Evolutionary conservation across 805 yeast genomes (phyloP).

Genomic region (Lachancea kluyveri): DNA sequence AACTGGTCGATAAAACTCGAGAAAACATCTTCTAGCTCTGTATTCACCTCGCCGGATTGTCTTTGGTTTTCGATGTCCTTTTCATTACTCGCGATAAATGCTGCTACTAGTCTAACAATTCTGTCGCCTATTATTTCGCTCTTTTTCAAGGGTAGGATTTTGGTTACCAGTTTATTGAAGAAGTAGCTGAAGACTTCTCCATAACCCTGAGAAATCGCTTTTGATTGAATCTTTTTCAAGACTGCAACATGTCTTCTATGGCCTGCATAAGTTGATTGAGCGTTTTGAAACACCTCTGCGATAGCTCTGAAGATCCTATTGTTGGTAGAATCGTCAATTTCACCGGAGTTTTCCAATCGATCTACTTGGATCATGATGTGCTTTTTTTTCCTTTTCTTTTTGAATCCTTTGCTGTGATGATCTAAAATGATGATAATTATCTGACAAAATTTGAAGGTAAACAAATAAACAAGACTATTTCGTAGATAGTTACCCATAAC

Average conservation of each 20-base stretch:
- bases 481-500: too few relatives aligned
- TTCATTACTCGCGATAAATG: conserved; percentile 46
- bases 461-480: too few relatives aligned
- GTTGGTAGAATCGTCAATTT: conserved; percentile 7
- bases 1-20: conserved; percentile 53
- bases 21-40: conserved; percentile 39
- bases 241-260: conserved; percentile 70
- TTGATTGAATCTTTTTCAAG: conserved; percentile 50
- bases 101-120: conserved; percentile 60
- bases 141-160: conserved; percentile 60
- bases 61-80: conserved; percentile 20
- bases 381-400: too few relatives aligned
- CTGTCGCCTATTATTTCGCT: conserved; percentile 70
- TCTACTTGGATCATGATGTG: too few relatives aligned
- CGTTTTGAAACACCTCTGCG: conserved; percentile 71
- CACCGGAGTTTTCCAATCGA: too few relatives aligned
- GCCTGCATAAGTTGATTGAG: conserved; percentile 66
- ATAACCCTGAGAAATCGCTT: conserved; percentile 45
- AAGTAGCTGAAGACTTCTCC: conserved; percentile 54
- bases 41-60: conserved; percentile 26
- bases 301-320: conserved; percentile 40
- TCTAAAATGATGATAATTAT: too few relatives aligned
- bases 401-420: too few relatives aligned
- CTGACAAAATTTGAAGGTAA: too few relatives aligned
- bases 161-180: conserved; percentile 58